Evolutionary conservation across 345 rosid genomes (phyloP).

Genomic region (Anastatica hierochuntica): DNA sequence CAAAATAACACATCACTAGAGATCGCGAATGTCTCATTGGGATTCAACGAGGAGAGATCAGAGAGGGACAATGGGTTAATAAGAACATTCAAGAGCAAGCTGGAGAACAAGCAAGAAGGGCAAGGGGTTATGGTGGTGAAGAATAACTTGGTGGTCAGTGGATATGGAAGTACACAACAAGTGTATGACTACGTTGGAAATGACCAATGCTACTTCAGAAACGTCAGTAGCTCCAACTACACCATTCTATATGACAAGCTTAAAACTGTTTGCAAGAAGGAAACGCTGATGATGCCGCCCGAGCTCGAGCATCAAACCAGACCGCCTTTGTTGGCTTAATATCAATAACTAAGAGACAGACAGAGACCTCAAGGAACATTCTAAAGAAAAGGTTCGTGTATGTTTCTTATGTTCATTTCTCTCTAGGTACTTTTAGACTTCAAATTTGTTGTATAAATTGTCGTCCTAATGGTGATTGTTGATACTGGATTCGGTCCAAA

Average conservation of each 20-base stretch:
- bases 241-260: constrained; percentile 43
- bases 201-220: constrained; percentile 58
- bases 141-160: constrained; percentile 38
- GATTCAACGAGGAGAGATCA: constrained; percentile 46
- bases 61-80: constrained; percentile 14
- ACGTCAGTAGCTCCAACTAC: constrained; percentile 63
- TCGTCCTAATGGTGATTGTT: too few species aligned
- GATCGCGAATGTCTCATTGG: constrained; percentile 39
- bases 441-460: too few species aligned
- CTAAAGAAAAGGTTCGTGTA: too few species aligned
- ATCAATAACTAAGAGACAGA: not conserved
- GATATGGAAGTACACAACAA: constrained; percentile 44
- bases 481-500: too few species aligned
- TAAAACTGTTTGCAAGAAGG: constrained; percentile 25
- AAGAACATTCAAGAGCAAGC: constrained; percentile 22
- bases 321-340: constrained; percentile 7
- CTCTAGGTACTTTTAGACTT: too few species aligned
- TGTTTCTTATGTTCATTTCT: too few species aligned
- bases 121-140: constrained; percentile 39
- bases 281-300: constrained; percentile 9
- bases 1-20: constrained; percentile 26
- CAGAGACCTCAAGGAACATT: not conserved
- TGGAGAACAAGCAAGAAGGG: constrained; percentile 47
- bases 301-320: not conserved
- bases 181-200: constrained; percentile 41